Conservation (phyloP, 2,329 filamentous ascomycete species). For the Neonectria hederae region DNA sequence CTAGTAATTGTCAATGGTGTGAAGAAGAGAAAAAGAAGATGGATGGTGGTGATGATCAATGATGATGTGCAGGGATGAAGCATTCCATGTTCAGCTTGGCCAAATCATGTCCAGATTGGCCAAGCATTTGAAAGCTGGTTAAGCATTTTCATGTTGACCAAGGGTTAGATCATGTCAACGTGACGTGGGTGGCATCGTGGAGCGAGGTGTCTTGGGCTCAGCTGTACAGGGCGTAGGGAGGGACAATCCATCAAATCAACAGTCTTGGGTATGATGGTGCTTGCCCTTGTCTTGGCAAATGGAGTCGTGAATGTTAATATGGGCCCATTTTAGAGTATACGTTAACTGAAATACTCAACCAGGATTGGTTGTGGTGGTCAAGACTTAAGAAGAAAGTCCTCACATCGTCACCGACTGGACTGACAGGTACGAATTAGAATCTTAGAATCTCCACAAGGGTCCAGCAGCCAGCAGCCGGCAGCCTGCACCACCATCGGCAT, state of each 20-base stretch:
- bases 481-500: not conserved
- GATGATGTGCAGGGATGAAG: not conserved
- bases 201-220: not conserved
- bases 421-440: too few species aligned
- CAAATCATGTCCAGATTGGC: not conserved
- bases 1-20: conserved; percentile 24
- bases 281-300: not conserved
- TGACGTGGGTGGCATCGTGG: not conserved
- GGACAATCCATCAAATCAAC: not conserved
- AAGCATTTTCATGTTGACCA: too few species aligned
- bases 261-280: not conserved
- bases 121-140: not conserved
- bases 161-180: not conserved
- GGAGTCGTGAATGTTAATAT: not conserved
- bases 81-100: not conserved
- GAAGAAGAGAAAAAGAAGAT: not conserved
- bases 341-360: not conserved
- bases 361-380: not conserved
- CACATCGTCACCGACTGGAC: conserved; percentile 19
- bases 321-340: not conserved
- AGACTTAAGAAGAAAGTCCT: not conserved
- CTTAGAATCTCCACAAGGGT: conserved; percentile 14
- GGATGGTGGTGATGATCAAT: conserved; percentile 3
- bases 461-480: not conserved
- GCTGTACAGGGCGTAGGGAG: not conserved